Evolutionary conservation across 2,329 filamentous ascomycete genomes (phyloP), one percentile per base, ranked within the genome.

Genomic region (Colletotrichum eremochloae): DNA sequence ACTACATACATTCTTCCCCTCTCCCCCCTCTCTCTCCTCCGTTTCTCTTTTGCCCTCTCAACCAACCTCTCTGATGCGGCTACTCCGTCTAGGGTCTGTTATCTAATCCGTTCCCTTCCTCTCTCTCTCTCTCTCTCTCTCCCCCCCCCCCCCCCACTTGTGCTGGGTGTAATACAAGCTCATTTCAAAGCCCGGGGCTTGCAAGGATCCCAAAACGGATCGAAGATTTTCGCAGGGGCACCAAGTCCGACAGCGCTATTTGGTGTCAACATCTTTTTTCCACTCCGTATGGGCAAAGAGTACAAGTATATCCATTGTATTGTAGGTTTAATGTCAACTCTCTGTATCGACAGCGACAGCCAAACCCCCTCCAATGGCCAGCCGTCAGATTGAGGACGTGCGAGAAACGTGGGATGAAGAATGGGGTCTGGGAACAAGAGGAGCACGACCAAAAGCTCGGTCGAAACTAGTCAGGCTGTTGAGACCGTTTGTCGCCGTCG

Each of bases 391-490:
- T 24, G 24, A 29, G 40, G 20, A 3, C 40, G 20, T 53, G 38
- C 44, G 60, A 42, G 18, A 64, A 33, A 56, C 52, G 15, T 57
- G 61, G 66, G 40, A 64, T n/a, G 48, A 2, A 42, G 9, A n/a
- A 31, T 48, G 29, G n/a, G 20, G 29, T 20, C 20, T 71, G 64
- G 64, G 36, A 44, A 57, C 56, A 62, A 20, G 20, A 48, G 18
- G 36, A 60, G 44, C 61, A 58, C 53, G 48, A 57, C 63, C 68
- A 48, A 50, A 50, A 33, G 56, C 55, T 71, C 50, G 24, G 63
- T 67, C 68, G 56, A 71, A 62, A 63, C 56, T 55, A 24, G 24
- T 24, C 24, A 24, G 57, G 56, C 42, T 20, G 56, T 63, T 46
- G 56, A 15, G n/a, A 12, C 46, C 24, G 11, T 50, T 50, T 50